Evolutionary conservation across 2,329 filamentous ascomycete species (phyloP), one percentile per base, ranked within the genome.

Genomic region (Cladophialophora psammophila): DNA sequence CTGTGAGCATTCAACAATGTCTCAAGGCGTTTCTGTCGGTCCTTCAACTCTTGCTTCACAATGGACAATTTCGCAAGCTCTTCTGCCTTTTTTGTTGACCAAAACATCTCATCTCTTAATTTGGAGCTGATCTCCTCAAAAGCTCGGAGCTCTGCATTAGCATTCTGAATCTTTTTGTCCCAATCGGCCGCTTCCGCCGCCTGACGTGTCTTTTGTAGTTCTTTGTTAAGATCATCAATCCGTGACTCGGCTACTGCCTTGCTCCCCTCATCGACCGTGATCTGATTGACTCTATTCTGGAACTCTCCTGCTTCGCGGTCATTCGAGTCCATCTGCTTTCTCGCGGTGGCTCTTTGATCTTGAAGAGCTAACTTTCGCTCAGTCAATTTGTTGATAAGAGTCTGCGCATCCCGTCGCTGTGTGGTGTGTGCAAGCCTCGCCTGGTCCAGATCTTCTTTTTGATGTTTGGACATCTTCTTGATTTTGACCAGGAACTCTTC

Each of bases 21-120:
- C 8, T 93, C 86, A 2, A 98, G 82, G 68, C 91, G 91, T 38
- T 87, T 86, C 76, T 91, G 87, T 63, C 90, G 87, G 71, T 93
- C 90, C 69, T 87, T 87, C 34, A 93, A 79, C 74, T 97, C 91
- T 72, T 93, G 94, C 74, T 91, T 93, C 38, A 94, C 85, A 72
- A 91, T 89, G 65, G 96, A 92, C 10, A 99, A 84, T 73, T 91
- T 90, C 12, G 94, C 95, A 42, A 93, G 86, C 69, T 96, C 93
- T 3, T 90, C 88, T 5, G 93, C 93, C 65, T 91, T 86, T 65
- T 90, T 89, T 2, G 91, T 96, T 66, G 90, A 92, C 73, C 96
- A 91, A 8, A 93, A 86, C 40, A 97, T 86, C 75, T 98, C 94
- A n/a, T 85, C 82, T 53, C 90, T 90, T 34, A 98, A 84, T 71